Base-by-base conservation (phyloP, 2,329 filamentous ascomycete species). In the Ophiostoma sp. region DNA sequence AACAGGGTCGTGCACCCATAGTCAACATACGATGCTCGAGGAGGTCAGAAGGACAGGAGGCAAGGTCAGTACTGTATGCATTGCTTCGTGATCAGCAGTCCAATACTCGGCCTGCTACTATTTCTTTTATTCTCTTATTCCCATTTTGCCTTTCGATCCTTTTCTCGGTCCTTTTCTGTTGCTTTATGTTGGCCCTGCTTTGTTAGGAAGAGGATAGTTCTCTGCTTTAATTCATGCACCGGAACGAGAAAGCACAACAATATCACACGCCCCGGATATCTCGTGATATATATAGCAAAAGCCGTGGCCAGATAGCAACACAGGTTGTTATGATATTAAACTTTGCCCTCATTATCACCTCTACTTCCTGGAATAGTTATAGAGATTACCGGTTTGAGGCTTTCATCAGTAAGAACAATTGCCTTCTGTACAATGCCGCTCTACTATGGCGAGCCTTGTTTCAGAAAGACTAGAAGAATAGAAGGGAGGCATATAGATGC, bases 101-200 rank as follows among this genome's bases (percentile, higher is more conserved):
- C 11, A 22, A 25, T 42, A 64, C 33, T 12, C 17, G 22, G 11
- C 61, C 52, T 36, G 15, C 25, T 22, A 45, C 39, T 45, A 22
- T 31, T 45, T 42, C 31, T 19, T 17, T 45, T 0, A 28, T n/a
- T 39, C 19, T 15, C 39, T 15, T 22, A 48, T 45, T 42, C 6
- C 15, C 6, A 66, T 66, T 66, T 48, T 66, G 39, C 63, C 63
- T 22, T 66, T 66, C 63, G 39, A 48, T 66, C 63, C 63, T 66
- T 48, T 66, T 66, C 63, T 66, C 63, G 63, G 63, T 45, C 63
- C 22, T 66, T 48, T 48, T 66, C 22, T 63, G 19, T 66, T 31
- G 11, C 15, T 61, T 61, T 19, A 33, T n/a, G 39, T 48, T 45
- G 15, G 22, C 31, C 4, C 12, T 28, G 33, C n/a, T 42, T 39